Conservation (phyloP, 2,329 filamentous ascomycete genomes). For the Aspergillus novoparasiticus region DNA sequence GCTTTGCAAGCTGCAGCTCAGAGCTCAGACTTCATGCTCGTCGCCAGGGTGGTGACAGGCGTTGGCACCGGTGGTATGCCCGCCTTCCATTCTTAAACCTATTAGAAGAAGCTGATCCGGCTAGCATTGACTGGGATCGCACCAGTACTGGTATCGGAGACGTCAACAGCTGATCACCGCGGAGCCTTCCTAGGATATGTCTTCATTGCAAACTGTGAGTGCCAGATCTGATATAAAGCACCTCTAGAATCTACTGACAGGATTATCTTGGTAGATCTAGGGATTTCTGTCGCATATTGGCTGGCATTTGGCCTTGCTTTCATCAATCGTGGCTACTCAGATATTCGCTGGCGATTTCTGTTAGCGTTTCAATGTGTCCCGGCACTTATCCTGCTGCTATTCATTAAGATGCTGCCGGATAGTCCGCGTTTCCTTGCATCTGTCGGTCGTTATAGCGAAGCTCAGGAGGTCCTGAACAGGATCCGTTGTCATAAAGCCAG, state of each 20-base stretch:
- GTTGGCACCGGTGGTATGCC: slow-evolving; percentile 53
- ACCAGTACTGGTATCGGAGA: slow-evolving; percentile 53
- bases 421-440: slow-evolving; percentile 37
- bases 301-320: slow-evolving; percentile 39
- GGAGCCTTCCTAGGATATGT: slow-evolving; percentile 54
- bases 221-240: no score
- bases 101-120: neutral
- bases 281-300: slow-evolving; percentile 47
- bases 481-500: slow-evolving; percentile 24
- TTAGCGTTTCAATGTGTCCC: slow-evolving; percentile 39
- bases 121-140: slow-evolving; percentile 52
- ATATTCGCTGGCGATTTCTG: slow-evolving; percentile 38
- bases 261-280: slow-evolving; percentile 38
- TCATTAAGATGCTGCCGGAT: slow-evolving; percentile 36
- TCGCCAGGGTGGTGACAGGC: slow-evolving; percentile 54
- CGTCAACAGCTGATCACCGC: slow-evolving; percentile 50
- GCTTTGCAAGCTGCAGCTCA: slow-evolving; percentile 51
- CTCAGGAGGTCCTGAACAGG: slow-evolving; percentile 50
- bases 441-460: slow-evolving; percentile 47
- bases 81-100: no score
- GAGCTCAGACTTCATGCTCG: slow-evolving; percentile 52
- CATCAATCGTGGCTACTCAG: slow-evolving; percentile 35
- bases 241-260: neutral
- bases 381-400: slow-evolving; percentile 26
- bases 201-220: slow-evolving; percentile 54